phyloP scores from a whole-genome alignment of 495 filamentous ascomycete species.

The Xylaria bambusicola region DNA sequence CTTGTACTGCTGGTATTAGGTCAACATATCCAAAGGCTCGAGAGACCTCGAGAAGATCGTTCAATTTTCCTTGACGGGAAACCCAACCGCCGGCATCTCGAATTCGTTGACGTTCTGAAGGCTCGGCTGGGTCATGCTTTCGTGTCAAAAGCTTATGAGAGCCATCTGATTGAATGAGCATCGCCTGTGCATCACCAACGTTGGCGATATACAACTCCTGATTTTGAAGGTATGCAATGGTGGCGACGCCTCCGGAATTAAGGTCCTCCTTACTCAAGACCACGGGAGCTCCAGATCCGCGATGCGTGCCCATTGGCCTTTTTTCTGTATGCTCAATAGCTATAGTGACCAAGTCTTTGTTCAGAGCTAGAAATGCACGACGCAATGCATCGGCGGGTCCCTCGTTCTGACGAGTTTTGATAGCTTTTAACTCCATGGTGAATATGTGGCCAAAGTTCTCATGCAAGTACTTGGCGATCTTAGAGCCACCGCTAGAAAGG shows the following conservation, averaged over 20 bases:
- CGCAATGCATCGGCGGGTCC: constrained; percentile 80
- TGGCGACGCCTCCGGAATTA: constrained; percentile 85
- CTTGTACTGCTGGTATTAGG: constrained; percentile 89
- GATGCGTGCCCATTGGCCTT: constrained; percentile 61
- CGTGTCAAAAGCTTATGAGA: constrained; percentile 76
- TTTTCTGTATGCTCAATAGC: constrained; percentile 82
- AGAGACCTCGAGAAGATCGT: constrained; percentile 87
- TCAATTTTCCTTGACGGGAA: constrained; percentile 88
- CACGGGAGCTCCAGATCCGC: constrained; percentile 66
- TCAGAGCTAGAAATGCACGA: constrained; percentile 82
- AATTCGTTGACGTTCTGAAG: constrained; percentile 81
- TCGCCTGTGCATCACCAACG: constrained; percentile 90
- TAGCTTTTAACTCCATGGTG: constrained; percentile 72
- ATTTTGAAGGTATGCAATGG: constrained; percentile 83
- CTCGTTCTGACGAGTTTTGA: constrained; percentile 60
- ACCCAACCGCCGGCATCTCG: constrained; percentile 95
- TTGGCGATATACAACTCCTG: constrained; percentile 94
- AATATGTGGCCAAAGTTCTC: constrained; percentile 90
- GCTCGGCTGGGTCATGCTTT: constrained; percentile 89
- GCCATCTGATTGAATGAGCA: constrained; percentile 87
- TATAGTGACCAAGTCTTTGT: constrained; percentile 88
- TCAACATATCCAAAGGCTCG: constrained; percentile 93
- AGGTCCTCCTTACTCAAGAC: constrained; percentile 85
- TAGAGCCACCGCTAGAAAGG: constrained; percentile 81
- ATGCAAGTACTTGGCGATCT: constrained; percentile 93